Conservation (phyloP, 768 basidiomycete genomes). For the Suillus subaureus region DNA sequence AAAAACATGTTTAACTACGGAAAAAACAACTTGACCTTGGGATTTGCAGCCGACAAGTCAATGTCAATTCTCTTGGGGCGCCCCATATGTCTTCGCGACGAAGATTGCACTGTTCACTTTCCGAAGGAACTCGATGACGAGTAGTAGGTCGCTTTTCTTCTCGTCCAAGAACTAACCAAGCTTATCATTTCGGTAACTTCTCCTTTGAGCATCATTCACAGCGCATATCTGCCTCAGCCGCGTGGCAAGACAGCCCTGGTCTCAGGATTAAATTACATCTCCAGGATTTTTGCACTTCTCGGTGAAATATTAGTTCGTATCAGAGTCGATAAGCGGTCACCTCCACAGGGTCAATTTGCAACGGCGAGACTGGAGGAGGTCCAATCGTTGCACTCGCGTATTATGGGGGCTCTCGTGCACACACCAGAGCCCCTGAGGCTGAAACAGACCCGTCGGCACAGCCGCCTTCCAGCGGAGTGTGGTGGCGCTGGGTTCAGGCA, state of each 20-base stretch:
- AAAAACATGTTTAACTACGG: neutral
- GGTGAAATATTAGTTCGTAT: constrained; percentile 88
- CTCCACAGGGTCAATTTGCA: constrained; percentile 83
- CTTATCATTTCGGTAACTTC: constrained; percentile 19
- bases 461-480: constrained; percentile 57
- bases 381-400: constrained; percentile 75
- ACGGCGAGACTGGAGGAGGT: constrained; percentile 86
- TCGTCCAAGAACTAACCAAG: constrained; percentile 33
- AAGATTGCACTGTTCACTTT: constrained; percentile 89
- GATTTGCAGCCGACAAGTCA: constrained; percentile 76
- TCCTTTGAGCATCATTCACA: constrained; percentile 71
- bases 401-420: constrained; percentile 72
- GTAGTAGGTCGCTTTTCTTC: constrained; percentile 58
- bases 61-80: constrained; percentile 84
- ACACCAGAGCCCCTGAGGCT: constrained; percentile 76
- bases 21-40: constrained; percentile 8
- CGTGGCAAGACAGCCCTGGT: constrained; percentile 83
- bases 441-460: constrained; percentile 54
- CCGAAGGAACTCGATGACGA: constrained; percentile 89
- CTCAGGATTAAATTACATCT: constrained; percentile 85
- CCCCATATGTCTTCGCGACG: constrained; percentile 84
- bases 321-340: constrained; percentile 83
- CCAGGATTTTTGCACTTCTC: constrained; percentile 81
- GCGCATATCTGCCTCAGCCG: constrained; percentile 84
- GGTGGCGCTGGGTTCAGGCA: constrained; percentile 76